Evolutionary conservation across 2,329 filamentous ascomycete species (phyloP).

Genomic region (Aureobasidium sp.): DNA sequence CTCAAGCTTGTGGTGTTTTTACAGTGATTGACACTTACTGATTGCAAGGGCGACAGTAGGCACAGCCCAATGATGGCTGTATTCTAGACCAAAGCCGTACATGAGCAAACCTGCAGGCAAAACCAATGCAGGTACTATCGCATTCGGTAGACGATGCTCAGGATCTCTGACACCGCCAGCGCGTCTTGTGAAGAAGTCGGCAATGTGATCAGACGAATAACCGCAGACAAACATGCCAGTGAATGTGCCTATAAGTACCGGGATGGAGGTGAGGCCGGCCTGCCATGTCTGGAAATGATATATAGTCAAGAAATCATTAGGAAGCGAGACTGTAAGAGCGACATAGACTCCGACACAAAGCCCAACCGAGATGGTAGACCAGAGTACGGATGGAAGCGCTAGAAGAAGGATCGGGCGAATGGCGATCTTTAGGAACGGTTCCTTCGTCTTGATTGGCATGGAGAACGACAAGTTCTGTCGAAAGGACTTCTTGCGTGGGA

Average conservation of each 20-base stretch:
- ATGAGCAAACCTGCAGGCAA: conserved; percentile 32
- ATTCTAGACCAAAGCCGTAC: conserved; percentile 38
- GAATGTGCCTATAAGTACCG: neutral
- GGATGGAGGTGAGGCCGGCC: neutral
- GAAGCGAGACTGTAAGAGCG: neutral
- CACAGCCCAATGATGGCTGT: no score
- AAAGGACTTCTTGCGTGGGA: conserved; percentile 12
- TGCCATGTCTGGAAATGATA: neutral
- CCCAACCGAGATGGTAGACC: conserved; percentile 46
- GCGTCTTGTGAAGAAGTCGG: neutral
- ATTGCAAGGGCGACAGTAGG: no score
- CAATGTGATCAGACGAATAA: neutral
- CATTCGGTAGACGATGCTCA: neutral
- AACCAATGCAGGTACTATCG: neutral
- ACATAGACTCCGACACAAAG: neutral
- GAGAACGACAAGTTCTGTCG: neutral
- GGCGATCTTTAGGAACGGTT: conserved; percentile 55
- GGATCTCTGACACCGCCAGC: neutral
- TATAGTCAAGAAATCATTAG: neutral
- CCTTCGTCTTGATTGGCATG: conserved; percentile 33
- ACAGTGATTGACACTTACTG: no score
- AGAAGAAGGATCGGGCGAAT: conserved; percentile 55
- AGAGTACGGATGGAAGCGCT: conserved; percentile 58
- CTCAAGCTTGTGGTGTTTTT: no score
- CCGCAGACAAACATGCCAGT: neutral